Percentiles rank a stretch among this genome's conserved stretches.
phyloP scores from a whole-genome alignment of 2,329 filamentous ascomycete species.

The Moelleriella libera region DNA sequence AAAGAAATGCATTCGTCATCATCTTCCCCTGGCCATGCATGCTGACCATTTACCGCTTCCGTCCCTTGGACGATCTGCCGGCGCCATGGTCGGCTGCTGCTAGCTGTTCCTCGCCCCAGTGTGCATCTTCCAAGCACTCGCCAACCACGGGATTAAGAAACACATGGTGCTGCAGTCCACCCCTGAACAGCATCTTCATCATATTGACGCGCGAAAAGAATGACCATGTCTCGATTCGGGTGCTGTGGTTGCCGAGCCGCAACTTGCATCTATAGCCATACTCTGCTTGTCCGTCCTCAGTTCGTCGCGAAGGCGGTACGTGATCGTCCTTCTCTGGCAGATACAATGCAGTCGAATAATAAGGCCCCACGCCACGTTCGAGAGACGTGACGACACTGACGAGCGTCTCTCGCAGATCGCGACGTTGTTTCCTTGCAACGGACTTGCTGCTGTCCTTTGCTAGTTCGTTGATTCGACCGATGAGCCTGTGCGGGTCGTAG shows the following conservation, averaged over 20 bases:
- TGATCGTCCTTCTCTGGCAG: constrained; percentile 26
- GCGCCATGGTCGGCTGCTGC: constrained; percentile 1
- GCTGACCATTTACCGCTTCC: constrained; percentile 7
- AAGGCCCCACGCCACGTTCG: constrained; percentile 37
- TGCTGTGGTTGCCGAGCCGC: constrained; percentile 28
- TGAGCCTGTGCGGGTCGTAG: constrained; percentile 34
- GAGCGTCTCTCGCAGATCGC: constrained; percentile 32
- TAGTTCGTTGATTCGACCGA: constrained; percentile 32
- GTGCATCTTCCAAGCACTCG: constrained; percentile 22
- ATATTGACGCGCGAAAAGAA: constrained; percentile 32
- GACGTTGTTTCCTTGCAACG: constrained; percentile 33
- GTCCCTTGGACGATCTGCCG: constrained; percentile 6
- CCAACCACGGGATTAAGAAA: constrained; percentile 22
- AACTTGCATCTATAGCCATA: constrained; percentile 39
- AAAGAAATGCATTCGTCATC: too few species aligned
- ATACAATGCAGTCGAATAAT: constrained; percentile 34
- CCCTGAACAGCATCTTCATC: constrained; percentile 32
- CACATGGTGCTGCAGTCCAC: constrained; percentile 25
- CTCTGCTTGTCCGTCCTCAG: constrained; percentile 28
- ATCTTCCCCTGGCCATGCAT: too few species aligned
- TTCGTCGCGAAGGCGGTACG: constrained; percentile 23
- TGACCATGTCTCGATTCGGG: constrained; percentile 37
- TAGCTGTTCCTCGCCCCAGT: constrained; percentile 13
- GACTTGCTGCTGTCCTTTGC: constrained; percentile 32
- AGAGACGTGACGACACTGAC: constrained; percentile 39